Evolutionary conservation across 768 basidiomycete genomes (phyloP), one percentile per base, ranked within the genome.

Genomic region (Naganishia randhawae): DNA sequence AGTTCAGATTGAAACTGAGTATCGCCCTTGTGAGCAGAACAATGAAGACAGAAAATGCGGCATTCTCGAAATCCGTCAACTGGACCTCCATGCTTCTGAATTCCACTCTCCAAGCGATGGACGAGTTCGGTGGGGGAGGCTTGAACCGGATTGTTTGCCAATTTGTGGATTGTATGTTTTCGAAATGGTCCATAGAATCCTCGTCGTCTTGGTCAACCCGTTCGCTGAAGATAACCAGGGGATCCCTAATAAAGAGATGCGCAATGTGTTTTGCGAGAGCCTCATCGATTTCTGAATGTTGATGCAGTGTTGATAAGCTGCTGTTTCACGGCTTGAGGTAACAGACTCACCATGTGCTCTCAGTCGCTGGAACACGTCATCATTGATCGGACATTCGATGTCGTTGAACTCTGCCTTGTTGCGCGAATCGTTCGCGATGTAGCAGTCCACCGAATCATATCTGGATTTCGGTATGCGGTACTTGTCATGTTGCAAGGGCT

Each of bases 61-160:
- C 96, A 77, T 99, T 99, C 82, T 98, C 96, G 75, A 93, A 99
- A 81, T 99, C 96, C 10, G 96, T 98, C 77, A 97, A 86, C 76
- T 98, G 96, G 2, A 98, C 93, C 79, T 99, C 96, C 96, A 98
- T 98, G 78, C 90, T 92, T 67, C 96, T 85, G 81, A 99, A 99
- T 78, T 99, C 96, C 5, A 98, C 95, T 45, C 96, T 85, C 96
- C 96, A 99, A 35, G 95, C 96, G 65, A 98, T 97, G 8, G 86
- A 79, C 6, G 95, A 92, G 65, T 90, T 88, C 5, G 91, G 88
- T 31, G 96, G 95, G 14, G 96, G 96, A 2, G 96, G 96, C 78
- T 99, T 99, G 85, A 99, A 99, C 54, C 96, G 86, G 35, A 99
- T 83, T 0, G 96, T 97, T 81, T 99, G 96, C 96, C 96, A 99